phyloP scores from a whole-genome alignment of 371 early-diverging fungal genomes.

The Mortierella sp. region DNA sequence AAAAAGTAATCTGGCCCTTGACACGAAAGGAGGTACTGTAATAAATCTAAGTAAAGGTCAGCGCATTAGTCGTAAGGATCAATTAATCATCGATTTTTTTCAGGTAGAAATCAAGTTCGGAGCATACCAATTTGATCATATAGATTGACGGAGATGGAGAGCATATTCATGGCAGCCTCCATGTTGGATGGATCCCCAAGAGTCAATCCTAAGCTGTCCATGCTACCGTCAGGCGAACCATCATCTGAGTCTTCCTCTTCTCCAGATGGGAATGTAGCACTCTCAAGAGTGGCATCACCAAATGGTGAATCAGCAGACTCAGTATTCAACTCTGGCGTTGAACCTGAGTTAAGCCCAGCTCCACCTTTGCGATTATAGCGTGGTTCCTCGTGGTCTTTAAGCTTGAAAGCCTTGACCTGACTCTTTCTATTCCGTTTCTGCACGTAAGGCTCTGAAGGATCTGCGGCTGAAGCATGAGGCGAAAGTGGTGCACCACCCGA shows the following conservation, averaged over 20 bases:
- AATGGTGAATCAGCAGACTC: constrained; percentile 35
- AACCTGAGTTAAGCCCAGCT: constrained; percentile 12
- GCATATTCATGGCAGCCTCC: constrained; percentile 71
- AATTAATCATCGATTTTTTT: not conserved
- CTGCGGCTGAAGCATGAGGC: constrained; percentile 24
- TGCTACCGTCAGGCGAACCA: constrained; percentile 37
- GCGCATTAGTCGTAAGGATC: not conserved
- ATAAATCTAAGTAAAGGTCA: constrained; percentile 62
- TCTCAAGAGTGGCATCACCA: constrained; percentile 14
- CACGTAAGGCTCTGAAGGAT: constrained; percentile 23
- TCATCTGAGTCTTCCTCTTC: constrained; percentile 49
- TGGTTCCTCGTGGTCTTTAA: constrained; percentile 65
- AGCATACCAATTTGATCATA: constrained; percentile 80
- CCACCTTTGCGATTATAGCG: constrained; percentile 33
- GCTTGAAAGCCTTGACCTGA: constrained; percentile 58
- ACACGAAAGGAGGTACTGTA: constrained; percentile 87
- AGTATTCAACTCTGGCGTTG: constrained; percentile 30
- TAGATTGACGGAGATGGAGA: constrained; percentile 77
- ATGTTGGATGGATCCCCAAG: constrained; percentile 78
- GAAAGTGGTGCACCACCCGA: constrained; percentile 58
- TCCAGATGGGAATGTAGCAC: constrained; percentile 11
- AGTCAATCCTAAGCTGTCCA: constrained; percentile 71
- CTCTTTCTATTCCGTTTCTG: constrained; percentile 27
- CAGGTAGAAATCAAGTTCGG: not conserved
- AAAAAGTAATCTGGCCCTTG: constrained; percentile 70